Evolutionary conservation across 2,329 filamentous ascomycete genomes (phyloP).

Genomic region (Arthrobotrys sphaeroides): DNA sequence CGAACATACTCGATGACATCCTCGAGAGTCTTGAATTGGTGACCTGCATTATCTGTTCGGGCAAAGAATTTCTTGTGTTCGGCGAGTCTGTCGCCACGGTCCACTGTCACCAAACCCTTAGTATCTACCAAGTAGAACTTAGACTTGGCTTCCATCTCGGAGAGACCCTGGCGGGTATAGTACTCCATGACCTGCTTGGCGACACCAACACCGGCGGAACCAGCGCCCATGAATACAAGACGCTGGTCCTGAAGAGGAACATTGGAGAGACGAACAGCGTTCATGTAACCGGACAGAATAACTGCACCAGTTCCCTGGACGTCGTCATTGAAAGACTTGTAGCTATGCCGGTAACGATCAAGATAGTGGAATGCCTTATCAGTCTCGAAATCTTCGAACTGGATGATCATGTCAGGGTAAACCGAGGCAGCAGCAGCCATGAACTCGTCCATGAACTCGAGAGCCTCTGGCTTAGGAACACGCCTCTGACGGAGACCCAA

Average conservation of each 20-base stretch:
- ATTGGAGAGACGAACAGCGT: conserved; percentile 76
- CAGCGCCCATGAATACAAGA: conserved; percentile 94
- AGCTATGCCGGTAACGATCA: conserved; percentile 83
- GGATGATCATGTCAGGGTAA: conserved; percentile 75
- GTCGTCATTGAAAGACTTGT: conserved; percentile 98
- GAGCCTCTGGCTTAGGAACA: conserved; percentile 78
- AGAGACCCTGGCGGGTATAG: conserved; percentile 90
- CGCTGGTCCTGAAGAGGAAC: conserved; percentile 89
- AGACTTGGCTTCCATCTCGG: conserved; percentile 82
- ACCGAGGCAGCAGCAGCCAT: conserved; percentile 87
- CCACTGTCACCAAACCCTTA: conserved; percentile 89
- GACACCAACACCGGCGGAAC: conserved; percentile 94
- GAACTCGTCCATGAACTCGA: conserved; percentile 95
- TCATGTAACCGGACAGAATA: conserved; percentile 83
- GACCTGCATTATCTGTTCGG: conserved; percentile 71
- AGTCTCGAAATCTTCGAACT: conserved; percentile 98
- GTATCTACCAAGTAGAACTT: conserved; percentile 99
- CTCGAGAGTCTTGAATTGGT: conserved; percentile 81
- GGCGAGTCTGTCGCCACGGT: conserved; percentile 91
- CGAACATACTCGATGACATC: conserved; percentile 94
- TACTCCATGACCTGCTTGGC: conserved; percentile 97
- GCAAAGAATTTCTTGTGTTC: conserved; percentile 85
- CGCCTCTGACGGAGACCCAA: conserved; percentile 88
- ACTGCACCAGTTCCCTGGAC: conserved; percentile 97
- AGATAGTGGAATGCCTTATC: conserved; percentile 82